Percentiles rank a stretch among this genome's conserved stretches.
Evolutionary conservation across 23 red algal genomes (phyloP).

Genomic region (Chondrus crispus): DNA sequence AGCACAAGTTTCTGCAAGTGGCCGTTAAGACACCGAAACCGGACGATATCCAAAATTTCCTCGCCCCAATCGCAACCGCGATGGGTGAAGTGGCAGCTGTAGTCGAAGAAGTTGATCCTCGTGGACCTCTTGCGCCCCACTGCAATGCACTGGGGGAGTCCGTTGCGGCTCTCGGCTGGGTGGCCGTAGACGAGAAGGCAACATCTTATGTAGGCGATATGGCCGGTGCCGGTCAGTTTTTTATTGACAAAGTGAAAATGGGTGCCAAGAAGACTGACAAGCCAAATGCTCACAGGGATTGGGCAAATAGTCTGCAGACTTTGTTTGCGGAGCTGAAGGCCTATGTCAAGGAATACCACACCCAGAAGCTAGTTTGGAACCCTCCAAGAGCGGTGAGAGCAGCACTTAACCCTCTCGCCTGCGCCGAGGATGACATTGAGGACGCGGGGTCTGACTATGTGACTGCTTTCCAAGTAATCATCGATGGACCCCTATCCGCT

Average conservation of each 20-base stretch:
- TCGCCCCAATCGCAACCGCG: slow-evolving; percentile 47
- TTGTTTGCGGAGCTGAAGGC: slow-evolving; percentile 63
- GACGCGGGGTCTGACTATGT: slow-evolving; percentile 29
- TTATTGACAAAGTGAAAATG: slow-evolving; percentile 66
- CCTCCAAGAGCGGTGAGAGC: slow-evolving; percentile 24
- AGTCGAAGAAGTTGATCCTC: slow-evolving; percentile 26
- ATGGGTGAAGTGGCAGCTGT: slow-evolving; percentile 51
- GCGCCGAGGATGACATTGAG: slow-evolving; percentile 7
- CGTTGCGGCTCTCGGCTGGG: slow-evolving; percentile 69
- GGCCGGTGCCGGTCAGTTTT: slow-evolving; percentile 64
- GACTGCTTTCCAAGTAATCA: slow-evolving; percentile 45
- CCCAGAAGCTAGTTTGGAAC: slow-evolving; percentile 69
- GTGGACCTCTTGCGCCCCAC: slow-evolving; percentile 56
- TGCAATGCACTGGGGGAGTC: slow-evolving; percentile 64
- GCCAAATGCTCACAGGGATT: slow-evolving; percentile 35
- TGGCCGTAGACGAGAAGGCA: slow-evolving; percentile 71
- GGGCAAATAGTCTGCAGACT: slow-evolving; percentile 34
- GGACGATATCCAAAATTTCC: slow-evolving; percentile 60
- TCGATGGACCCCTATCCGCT: slow-evolving; percentile 36
- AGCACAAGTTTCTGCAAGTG: slow-evolving; percentile 44
- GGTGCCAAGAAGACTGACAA: slow-evolving; percentile 66
- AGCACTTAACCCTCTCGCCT: neutral
- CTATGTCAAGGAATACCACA: slow-evolving; percentile 87
- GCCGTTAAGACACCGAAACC: slow-evolving; percentile 49
- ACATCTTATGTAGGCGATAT: slow-evolving; percentile 60